phyloP scores from a whole-genome alignment of 1,139 yeast genomes.

The Blastobotrys capitulatus region DNA sequence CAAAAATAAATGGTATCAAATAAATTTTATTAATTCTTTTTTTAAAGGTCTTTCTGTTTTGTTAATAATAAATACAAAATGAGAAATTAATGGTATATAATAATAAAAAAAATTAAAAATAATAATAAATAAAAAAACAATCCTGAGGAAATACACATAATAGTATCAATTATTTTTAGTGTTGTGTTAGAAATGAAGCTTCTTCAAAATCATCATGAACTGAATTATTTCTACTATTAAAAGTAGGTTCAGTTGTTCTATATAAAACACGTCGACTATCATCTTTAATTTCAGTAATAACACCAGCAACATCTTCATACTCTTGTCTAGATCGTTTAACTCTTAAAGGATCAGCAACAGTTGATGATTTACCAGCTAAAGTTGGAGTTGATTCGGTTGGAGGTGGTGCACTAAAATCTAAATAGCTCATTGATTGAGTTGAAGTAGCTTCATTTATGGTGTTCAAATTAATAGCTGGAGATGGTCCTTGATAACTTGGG shows the following conservation, averaged over 20 bases:
- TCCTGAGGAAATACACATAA: neutral
- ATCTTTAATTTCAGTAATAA: conserved; percentile 35
- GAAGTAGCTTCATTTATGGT: neutral
- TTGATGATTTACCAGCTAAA: conserved; percentile 15
- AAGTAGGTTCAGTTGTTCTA: conserved; percentile 30
- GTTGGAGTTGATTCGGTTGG: neutral
- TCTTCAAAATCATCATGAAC: conserved; percentile 26
- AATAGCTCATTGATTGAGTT: conserved; percentile 15
- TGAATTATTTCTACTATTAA: conserved; percentile 19
- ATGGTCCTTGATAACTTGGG: conserved; percentile 24
- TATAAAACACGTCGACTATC: conserved; percentile 32
- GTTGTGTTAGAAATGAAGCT: conserved; percentile 15
- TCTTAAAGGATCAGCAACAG: conserved; percentile 17
- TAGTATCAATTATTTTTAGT: neutral
- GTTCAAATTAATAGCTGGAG: conserved; percentile 5
- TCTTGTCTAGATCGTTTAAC: conserved; percentile 20
- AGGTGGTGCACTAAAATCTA: conserved; percentile 8
- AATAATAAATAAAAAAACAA: neutral
- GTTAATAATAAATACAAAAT: no score
- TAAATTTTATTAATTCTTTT: neutral
- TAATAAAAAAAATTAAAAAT: neutral
- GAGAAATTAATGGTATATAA: neutral
- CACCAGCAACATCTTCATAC: conserved; percentile 26
- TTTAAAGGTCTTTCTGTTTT: no score
- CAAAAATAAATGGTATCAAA: neutral